Base-by-base conservation (phyloP, 805 yeast genomes). In the Wickerhamomyces rabaulensis region DNA sequence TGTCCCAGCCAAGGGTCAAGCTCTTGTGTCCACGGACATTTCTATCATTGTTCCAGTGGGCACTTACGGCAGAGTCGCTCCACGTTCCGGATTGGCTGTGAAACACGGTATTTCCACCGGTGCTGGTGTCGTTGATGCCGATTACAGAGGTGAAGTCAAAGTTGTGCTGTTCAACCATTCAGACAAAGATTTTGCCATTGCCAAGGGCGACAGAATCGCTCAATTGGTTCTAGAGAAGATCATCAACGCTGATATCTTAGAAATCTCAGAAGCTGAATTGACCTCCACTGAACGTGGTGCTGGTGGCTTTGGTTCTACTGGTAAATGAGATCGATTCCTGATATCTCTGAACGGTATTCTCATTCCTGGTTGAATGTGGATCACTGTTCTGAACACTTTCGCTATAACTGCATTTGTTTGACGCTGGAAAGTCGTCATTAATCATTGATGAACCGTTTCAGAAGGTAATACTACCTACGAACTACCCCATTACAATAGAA, bases 111-210 rank as follows among this genome's bases (percentile, higher is more conserved):
- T 94, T 52, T 83, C 90, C 47, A 88, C 97, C 3, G 99, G 98
- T 58, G 99, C 99, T 42, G 99, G 99, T 62, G 99, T 94, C 39
- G 75, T 94, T 45, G 99, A 94, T 66, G 95, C 96, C 49, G 99
- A 94, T 66, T 94, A 94, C 73, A 78, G 99, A 56, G 99, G 99
- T 44, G 97, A 90, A 66, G 86, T 94, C 39, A 87, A 84, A 60
- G 82, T 94, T 46, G 84, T 90, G 22, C 74, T 94, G 42, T 94
- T 94, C 75, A 94, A 94, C 73, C 96, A 89, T 66, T 72, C 86
- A 12, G 78, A 77, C 39, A 80, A 75, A 54, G 97, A 92, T 62
- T 94, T 87, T 57, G 69, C 69, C 44, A 73, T 81, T 48, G 61
- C 68, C 16, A 71, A 74, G 51, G 99, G 99, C 43, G 99, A 94